Conservation (phyloP, 1,139 yeast genomes). For the Suhomyces panamericanus region DNA sequence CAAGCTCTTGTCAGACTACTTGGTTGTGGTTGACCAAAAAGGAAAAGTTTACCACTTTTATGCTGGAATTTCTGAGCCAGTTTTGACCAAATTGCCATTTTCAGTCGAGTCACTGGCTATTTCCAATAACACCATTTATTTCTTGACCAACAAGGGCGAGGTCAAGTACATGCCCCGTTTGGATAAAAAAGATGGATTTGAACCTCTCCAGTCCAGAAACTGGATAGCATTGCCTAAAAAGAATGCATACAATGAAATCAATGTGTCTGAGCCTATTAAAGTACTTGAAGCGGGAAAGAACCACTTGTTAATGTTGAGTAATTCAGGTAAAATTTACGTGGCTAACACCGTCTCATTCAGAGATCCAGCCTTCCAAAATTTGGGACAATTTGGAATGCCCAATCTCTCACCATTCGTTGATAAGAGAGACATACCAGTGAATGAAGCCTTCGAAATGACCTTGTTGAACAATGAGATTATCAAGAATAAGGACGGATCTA, state of each 20-base stretch:
- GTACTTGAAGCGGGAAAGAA: conserved; percentile 60
- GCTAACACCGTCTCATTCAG: conserved; percentile 40
- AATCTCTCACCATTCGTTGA: conserved; percentile 56
- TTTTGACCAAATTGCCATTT: conserved; percentile 35
- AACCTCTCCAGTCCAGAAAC: conserved; percentile 21
- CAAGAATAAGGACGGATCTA: conserved; percentile 22
- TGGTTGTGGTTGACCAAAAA: conserved; percentile 63
- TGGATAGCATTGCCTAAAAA: conserved; percentile 25
- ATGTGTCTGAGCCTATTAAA: conserved; percentile 41
- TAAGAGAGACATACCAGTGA: conserved; percentile 23
- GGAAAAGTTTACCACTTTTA: conserved; percentile 83
- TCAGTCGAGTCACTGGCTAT: conserved; percentile 52
- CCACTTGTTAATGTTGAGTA: conserved; percentile 65
- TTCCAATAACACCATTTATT: conserved; percentile 60
- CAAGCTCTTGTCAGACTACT: conserved; percentile 45
- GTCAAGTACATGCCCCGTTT: conserved; percentile 51
- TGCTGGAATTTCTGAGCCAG: conserved; percentile 29
- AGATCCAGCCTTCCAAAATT: conserved; percentile 35
- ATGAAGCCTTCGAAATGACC: conserved; percentile 36
- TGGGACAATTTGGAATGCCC: conserved; percentile 86
- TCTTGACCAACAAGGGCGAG: conserved; percentile 54
- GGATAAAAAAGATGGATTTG: conserved; percentile 20
- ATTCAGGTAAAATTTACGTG: conserved; percentile 63
- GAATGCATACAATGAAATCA: conserved; percentile 13
- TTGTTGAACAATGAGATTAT: conserved; percentile 38